Percentiles rank a stretch among this genome's conserved stretches.
These are phyloP conservation scores for Hemisphaericaspora xylofermentans DNA, from an alignment of 1,139 yeast species.

Conservation along the genomic window DNA sequence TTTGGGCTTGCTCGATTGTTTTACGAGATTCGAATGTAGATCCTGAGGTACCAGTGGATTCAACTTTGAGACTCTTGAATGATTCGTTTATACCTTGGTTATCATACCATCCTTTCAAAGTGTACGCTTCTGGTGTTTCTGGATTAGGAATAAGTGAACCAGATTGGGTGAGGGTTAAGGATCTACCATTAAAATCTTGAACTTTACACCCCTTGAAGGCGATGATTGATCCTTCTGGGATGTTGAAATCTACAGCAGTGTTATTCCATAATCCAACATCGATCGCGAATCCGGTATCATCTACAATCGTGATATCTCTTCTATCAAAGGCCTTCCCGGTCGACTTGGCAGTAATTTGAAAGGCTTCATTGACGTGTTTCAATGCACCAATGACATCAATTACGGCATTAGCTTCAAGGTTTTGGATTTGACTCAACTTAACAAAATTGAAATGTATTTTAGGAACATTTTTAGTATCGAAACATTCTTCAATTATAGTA, in stretches of 20 bases:
- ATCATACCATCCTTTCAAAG: slow-evolving; percentile 94
- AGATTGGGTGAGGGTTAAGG: slow-evolving; percentile 76
- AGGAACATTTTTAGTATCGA: slow-evolving; percentile 65
- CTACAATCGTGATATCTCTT: slow-evolving; percentile 85
- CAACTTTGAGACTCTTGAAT: slow-evolving; percentile 61
- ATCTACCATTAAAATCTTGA: slow-evolving; percentile 85
- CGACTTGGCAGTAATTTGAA: slow-evolving; percentile 86
- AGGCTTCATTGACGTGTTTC: slow-evolving; percentile 70
- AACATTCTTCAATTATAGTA: slow-evolving; percentile 70
- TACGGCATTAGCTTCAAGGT: slow-evolving; percentile 66
- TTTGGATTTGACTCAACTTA: slow-evolving; percentile 63
- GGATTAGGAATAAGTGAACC: slow-evolving; percentile 80
- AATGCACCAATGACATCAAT: slow-evolving; percentile 88
- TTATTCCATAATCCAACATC: slow-evolving; percentile 90
- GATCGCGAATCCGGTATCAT: slow-evolving; percentile 75
- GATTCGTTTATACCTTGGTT: slow-evolving; percentile 63
- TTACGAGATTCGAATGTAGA: slow-evolving; percentile 53
- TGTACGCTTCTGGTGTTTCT: slow-evolving; percentile 83
- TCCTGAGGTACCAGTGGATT: slow-evolving; percentile 20
- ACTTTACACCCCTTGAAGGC: slow-evolving; percentile 92
- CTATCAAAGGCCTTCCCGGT: slow-evolving; percentile 89
- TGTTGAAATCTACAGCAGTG: slow-evolving; percentile 71
- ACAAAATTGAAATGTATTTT: slow-evolving; percentile 75
- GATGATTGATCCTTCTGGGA: slow-evolving; percentile 80
- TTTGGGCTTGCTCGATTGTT: slow-evolving; percentile 65